Evolutionary conservation across 2,329 filamentous ascomycete genomes (phyloP).

Genomic region (Knoxdaviesia capensis): DNA sequence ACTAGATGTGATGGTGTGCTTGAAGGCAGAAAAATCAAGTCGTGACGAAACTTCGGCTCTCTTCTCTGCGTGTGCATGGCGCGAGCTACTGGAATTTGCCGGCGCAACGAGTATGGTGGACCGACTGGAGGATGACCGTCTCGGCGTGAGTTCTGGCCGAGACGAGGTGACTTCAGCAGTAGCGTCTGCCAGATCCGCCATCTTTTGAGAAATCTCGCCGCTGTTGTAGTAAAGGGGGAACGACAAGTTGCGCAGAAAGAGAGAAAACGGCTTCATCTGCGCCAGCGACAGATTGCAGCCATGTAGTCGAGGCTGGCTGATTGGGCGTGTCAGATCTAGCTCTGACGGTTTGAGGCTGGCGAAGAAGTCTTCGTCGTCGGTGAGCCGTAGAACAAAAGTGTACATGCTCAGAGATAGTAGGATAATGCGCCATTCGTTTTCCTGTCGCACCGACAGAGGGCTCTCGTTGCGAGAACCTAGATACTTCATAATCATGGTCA

Average conservation of each 20-base stretch:
- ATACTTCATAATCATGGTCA: conserved; percentile 1
- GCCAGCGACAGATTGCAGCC: conserved; percentile 47
- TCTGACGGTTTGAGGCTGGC: conserved; percentile 24
- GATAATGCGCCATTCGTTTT: conserved; percentile 69
- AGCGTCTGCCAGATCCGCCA: conserved; percentile 6
- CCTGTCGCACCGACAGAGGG: not conserved
- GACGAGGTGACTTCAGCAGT: not conserved
- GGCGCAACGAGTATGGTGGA: not conserved
- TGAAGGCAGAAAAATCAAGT: conserved; percentile 57
- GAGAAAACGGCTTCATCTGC: conserved; percentile 55
- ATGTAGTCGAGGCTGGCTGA: conserved; percentile 24
- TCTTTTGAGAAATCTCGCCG: conserved; percentile 29
- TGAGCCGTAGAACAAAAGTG: conserved; percentile 76
- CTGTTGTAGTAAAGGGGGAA: conserved; percentile 79
- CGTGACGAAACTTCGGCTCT: conserved; percentile 4
- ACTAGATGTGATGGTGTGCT: conserved; percentile 58
- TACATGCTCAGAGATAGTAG: conserved; percentile 88
- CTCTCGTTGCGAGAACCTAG: not conserved
- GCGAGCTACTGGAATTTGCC: not conserved
- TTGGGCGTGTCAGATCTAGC: conserved; percentile 10
- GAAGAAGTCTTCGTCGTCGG: conserved; percentile 93
- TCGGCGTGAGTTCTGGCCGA: not conserved
- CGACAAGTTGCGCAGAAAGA: conserved; percentile 76
- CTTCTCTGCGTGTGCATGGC: too few relatives aligned
- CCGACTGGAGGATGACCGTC: not conserved